Percentiles rank a stretch among this genome's conserved stretches.
Conservation (phyloP, 352 stramenopile genomes). For the Hyaloperonospora brassicae region DNA sequence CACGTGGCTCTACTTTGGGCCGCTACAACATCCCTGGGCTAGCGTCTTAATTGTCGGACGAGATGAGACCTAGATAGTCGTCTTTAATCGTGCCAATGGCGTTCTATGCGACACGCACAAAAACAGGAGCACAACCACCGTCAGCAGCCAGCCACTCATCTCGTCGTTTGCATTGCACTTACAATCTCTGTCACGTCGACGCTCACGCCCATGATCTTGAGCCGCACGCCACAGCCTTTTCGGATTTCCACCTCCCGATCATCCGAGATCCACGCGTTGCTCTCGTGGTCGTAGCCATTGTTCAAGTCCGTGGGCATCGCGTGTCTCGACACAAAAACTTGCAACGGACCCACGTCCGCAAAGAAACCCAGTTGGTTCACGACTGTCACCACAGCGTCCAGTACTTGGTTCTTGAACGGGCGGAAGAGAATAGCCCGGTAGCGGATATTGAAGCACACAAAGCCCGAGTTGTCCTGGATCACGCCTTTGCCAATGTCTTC, state of each 20-base stretch:
- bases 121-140: constrained; percentile 6
- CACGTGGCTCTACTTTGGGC: neutral
- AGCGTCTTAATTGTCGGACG: constrained; percentile 56
- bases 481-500: constrained; percentile 94
- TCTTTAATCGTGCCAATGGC: constrained; percentile 97
- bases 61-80: constrained; percentile 96
- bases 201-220: constrained; percentile 96
- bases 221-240: constrained; percentile 90
- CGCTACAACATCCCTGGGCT: neutral
- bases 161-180: constrained; percentile 5
- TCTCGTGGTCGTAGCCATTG: constrained; percentile 93
- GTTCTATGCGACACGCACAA: constrained; percentile 44
- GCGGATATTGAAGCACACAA: constrained; percentile 94
- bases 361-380: constrained; percentile 97
- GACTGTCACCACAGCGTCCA: constrained; percentile 95
- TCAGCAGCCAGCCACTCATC: constrained; percentile 10
- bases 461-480: constrained; percentile 97
- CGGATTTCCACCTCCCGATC: constrained; percentile 96
- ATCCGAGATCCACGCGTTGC: constrained; percentile 95
- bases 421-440: constrained; percentile 95
- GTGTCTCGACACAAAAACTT: constrained; percentile 96
- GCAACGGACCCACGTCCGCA: constrained; percentile 91
- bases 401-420: constrained; percentile 96
- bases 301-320: constrained; percentile 92
- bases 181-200: constrained; percentile 95